Conservation (phyloP, 768 basidiomycete genomes). For the Rhizopogon sp. region DNA sequence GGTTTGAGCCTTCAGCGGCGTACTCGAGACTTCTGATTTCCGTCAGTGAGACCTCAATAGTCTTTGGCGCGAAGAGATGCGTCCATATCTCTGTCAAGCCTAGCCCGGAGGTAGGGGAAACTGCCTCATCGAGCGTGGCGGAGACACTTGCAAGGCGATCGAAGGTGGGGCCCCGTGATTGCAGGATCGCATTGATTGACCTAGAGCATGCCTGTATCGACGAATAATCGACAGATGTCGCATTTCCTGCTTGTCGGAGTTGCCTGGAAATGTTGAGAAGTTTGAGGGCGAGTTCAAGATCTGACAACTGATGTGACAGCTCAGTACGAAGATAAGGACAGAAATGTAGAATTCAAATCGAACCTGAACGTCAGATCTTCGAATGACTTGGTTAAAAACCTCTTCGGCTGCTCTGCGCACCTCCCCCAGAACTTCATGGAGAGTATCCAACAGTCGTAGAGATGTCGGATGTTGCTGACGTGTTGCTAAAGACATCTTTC, state of each 20-base stretch:
- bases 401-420: constrained; percentile 10
- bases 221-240: constrained; percentile 57
- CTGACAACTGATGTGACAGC: constrained; percentile 15
- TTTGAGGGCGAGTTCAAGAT: constrained; percentile 28
- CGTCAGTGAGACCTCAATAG: constrained; percentile 9
- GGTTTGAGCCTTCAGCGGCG: background rate
- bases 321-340: background rate
- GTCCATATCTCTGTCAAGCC: constrained; percentile 74
- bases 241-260: constrained; percentile 37
- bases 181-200: constrained; percentile 44
- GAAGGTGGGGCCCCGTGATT: constrained; percentile 30
- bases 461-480: background rate
- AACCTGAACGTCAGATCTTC: constrained; percentile 20
- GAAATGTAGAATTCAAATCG: constrained; percentile 6
- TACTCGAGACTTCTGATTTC: constrained; percentile 16
- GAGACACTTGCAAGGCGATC: constrained; percentile 26
- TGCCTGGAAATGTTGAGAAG: constrained; percentile 35
- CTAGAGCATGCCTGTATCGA: constrained; percentile 52
- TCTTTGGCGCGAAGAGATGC: constrained; percentile 26
- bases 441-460: constrained; percentile 11
- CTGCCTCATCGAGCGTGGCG: constrained; percentile 37
- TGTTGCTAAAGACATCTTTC: background rate
- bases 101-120: constrained; percentile 65
- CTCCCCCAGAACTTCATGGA: constrained; percentile 20
- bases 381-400: constrained; percentile 12